Base-by-base conservation (phyloP, 2,329 filamentous ascomycete genomes). In the Diaporthe nobilis region DNA sequence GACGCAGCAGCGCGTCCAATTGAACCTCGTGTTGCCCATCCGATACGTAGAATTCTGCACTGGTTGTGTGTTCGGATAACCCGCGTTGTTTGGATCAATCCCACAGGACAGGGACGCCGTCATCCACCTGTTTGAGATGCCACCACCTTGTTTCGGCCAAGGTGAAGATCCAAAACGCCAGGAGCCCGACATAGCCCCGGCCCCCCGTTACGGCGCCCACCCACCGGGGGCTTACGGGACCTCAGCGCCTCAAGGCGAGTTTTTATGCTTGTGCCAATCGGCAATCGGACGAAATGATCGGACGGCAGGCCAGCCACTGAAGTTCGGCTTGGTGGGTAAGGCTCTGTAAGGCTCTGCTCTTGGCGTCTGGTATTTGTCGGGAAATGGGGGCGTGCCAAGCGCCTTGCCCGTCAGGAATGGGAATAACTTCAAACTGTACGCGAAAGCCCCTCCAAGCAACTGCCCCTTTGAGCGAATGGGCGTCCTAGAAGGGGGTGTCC, bases 101-200 rank as follows among this genome's bases (percentile, higher is more conserved):
- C 65, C 31, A 39, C 65, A 10, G 34, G 17, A 42, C 65, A 70
- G 34, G 65, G 49, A 70, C 65, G 17, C 65, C 65, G 65, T 70
- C 47, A 70, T 70, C 49, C 65, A 70, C 49, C 15, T 53, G 65
- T 70, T 70, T 70, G 65, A 70, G 65, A 70, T 70, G 65, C n/a
- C 65, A 70, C 65, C 34, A 55, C 65, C 65, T 70, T 70, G 65
- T 70, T 70, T 70, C 65, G 65, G 65, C 65, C 65, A 55, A 70
- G 65, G 31, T 70, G 65, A 53, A 70, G 13, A 70, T 70, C 65
- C n/a, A 55, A 70, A 70, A 70, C 65, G n/a, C 47, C 65, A 70
- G 47, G 65, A 70, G 65, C 65, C 49, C 65, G 65, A 53, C 65
- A 42, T 22, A 55, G 34, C 65, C 65, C 65, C 65, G 65, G 49